Evolutionary conservation across 1,284 basidiomycete species (phyloP).

Genomic region (Agaricales sp.): DNA sequence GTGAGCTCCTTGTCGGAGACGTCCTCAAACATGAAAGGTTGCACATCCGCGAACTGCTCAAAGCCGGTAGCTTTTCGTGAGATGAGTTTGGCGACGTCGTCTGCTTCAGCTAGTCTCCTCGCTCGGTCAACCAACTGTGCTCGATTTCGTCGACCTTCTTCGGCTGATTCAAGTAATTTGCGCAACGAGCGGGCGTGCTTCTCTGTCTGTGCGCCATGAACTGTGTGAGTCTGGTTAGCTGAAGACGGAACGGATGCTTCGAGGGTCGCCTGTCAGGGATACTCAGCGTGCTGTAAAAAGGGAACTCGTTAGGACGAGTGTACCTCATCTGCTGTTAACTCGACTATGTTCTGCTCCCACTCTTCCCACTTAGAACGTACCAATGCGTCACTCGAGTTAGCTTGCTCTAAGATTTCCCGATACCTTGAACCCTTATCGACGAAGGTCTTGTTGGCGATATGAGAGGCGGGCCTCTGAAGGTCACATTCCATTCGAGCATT

Average conservation of each 20-base stretch:
- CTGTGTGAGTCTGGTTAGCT: slow-evolving; percentile 20
- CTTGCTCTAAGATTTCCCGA: slow-evolving; percentile 62
- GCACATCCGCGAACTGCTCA: slow-evolving; percentile 61
- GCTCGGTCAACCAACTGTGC: slow-evolving; percentile 59
- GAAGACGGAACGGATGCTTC: slow-evolving; percentile 62
- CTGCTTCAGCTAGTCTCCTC: slow-evolving; percentile 50
- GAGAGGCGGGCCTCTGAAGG: slow-evolving; percentile 53
- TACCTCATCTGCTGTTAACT: slow-evolving; percentile 66
- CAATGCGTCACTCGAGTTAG: slow-evolving; percentile 63
- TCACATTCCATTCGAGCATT: slow-evolving; percentile 37
- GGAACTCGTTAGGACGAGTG: too few species aligned
- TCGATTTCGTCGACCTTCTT: slow-evolving; percentile 59
- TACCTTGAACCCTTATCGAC: slow-evolving; percentile 65
- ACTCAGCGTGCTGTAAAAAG: too few species aligned
- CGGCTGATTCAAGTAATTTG: slow-evolving; percentile 70
- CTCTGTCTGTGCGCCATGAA: slow-evolving; percentile 36
- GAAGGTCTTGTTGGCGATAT: slow-evolving; percentile 71
- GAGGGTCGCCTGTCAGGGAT: slow-evolving; percentile 46
- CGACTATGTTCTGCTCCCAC: slow-evolving; percentile 67
- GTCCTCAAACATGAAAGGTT: slow-evolving; percentile 80
- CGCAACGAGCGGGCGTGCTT: slow-evolving; percentile 67
- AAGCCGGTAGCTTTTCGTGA: slow-evolving; percentile 55
- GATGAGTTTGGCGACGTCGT: slow-evolving; percentile 72
- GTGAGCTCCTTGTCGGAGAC: slow-evolving; percentile 69
- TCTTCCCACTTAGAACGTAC: slow-evolving; percentile 80